phyloP scores from a whole-genome alignment of 169 alveolate genomes.

The Plasmodium knowlesi region DNA sequence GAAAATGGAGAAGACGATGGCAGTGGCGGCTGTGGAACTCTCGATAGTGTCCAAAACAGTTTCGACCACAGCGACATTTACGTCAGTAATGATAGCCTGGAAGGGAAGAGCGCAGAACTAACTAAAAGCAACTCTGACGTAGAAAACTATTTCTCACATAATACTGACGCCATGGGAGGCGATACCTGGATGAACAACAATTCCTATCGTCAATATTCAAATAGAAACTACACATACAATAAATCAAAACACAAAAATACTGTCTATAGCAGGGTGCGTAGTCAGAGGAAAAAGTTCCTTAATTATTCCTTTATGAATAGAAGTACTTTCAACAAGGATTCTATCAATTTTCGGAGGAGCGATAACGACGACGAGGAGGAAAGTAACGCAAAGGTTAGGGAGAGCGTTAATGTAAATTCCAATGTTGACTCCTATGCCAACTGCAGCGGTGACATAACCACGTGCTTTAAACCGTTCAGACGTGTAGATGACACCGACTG shows the following conservation, averaged over 20 bases:
- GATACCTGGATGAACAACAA: not conserved
- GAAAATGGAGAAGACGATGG: not conserved
- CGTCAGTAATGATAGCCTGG: conserved; percentile 5
- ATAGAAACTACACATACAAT: not conserved
- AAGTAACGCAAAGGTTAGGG: not conserved
- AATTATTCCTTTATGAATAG: conserved; percentile 9
- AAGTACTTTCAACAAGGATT: not conserved
- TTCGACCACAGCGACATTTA: not conserved
- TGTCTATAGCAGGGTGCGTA: not conserved
- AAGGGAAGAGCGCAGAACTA: not conserved
- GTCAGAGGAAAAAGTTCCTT: not conserved
- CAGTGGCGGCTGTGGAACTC: not conserved
- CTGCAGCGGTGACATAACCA: not conserved
- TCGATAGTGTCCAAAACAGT: not conserved
- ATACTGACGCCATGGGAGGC: not conserved
- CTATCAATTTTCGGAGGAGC: not conserved
- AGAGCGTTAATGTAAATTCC: not conserved
- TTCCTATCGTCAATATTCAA: not conserved
- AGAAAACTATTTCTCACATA: conserved; percentile 1
- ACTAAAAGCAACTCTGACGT: not conserved
- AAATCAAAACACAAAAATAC: not conserved
- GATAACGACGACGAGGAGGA: not conserved
- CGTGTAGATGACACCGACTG: not conserved
- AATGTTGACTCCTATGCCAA: not conserved
- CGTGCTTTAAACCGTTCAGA: not conserved